phyloP scores from a whole-genome alignment of 139 green algal genomes.

The Astrephomene gubernaculifera region DNA sequence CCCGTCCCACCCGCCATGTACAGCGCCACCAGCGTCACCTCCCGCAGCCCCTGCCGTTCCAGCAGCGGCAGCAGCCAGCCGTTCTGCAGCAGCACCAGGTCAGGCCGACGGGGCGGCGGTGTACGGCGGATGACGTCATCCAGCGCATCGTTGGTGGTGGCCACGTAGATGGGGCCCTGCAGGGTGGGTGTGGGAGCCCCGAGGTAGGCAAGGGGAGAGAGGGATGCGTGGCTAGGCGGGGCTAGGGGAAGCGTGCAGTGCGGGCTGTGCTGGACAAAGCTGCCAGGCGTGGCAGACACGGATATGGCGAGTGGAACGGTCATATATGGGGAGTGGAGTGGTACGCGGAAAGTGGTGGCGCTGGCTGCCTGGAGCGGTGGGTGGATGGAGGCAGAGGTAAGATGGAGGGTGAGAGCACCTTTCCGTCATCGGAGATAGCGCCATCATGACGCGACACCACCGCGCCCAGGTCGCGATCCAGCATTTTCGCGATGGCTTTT shows the following conservation, averaged over 20 bases:
- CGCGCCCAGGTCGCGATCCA: not conserved
- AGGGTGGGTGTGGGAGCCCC: not conserved
- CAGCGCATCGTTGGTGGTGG: conserved; percentile 56
- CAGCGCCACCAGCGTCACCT: conserved; percentile 59
- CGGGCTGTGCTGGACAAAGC: no score
- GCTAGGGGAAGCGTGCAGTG: no score
- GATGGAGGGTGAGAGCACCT: no score
- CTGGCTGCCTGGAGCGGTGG: no score
- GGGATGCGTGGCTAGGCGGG: no score
- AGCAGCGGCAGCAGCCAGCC: conserved; percentile 62
- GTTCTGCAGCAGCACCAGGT: conserved; percentile 66
- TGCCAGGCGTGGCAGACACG: no score
- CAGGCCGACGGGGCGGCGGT: conserved; percentile 20
- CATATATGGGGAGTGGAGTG: no score
- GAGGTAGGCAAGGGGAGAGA: no score
- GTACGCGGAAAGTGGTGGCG: no score
- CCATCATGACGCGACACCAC: not conserved
- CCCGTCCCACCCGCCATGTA: conserved; percentile 59
- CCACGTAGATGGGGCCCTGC: conserved; percentile 53
- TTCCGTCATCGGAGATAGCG: not conserved
- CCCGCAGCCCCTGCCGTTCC: not conserved
- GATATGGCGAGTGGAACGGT: no score
- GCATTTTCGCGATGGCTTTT: conserved; percentile 11
- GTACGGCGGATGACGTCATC: conserved; percentile 44
- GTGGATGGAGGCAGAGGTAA: no score